Percentiles rank a stretch among this genome's conserved stretches.
phyloP scores from a whole-genome alignment of 164 flowering plant species.

The Stephania japonica region DNA sequence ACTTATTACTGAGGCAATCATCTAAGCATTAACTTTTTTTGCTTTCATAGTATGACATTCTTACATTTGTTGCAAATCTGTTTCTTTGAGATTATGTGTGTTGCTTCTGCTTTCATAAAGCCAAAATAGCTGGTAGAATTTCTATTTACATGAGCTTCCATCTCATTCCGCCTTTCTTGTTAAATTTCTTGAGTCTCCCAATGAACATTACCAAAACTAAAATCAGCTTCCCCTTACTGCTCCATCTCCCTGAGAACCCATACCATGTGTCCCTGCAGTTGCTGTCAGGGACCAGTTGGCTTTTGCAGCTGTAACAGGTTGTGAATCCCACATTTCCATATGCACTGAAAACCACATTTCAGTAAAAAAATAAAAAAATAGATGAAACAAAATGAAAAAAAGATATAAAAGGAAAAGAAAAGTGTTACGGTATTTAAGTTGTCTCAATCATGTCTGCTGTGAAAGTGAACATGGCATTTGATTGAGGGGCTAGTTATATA shows the following conservation, averaged over 20 bases:
- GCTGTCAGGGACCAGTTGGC: constrained; percentile 23
- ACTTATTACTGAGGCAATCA: not conserved
- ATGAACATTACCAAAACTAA: constrained; percentile 61
- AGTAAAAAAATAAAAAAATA: too few relatives aligned
- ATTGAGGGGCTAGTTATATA: too few relatives aligned
- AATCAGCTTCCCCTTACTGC: constrained; percentile 43
- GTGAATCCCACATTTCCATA: constrained; percentile 78
- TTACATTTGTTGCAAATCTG: not conserved
- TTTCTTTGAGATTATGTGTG: not conserved
- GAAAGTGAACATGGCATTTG: too few relatives aligned
- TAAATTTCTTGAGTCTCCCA: constrained; percentile 66
- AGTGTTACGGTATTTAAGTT: not conserved
- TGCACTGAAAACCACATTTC: constrained; percentile 36
- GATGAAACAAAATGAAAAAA: not conserved
- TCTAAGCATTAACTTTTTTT: not conserved
- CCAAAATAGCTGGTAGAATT: not conserved
- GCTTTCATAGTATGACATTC: not conserved
- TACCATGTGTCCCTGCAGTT: constrained; percentile 38
- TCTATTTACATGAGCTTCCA: constrained; percentile 39
- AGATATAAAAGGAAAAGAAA: not conserved
- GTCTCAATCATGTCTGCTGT: too few relatives aligned
- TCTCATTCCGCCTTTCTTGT: constrained; percentile 40
- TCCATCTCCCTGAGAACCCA: constrained; percentile 70
- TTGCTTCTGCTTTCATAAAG: too few relatives aligned
- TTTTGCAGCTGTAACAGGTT: constrained; percentile 56